Percentiles rank a stretch among this genome's conserved stretches.
Conservation (phyloP, 495 filamentous ascomycete species). For the Penicillium canescens region DNA sequence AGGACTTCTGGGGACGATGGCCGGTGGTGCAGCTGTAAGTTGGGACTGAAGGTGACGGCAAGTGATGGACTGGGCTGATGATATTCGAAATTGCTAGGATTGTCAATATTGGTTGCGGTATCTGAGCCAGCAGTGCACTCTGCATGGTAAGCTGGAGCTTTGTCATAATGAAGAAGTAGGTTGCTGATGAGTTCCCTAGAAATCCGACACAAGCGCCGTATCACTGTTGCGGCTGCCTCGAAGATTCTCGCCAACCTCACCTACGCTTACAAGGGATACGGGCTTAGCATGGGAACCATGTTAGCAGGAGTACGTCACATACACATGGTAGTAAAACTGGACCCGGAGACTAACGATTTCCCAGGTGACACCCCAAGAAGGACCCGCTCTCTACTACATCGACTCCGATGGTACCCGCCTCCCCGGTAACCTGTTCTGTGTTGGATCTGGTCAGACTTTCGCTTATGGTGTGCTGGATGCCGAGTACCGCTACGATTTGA, state of each 20-base stretch:
- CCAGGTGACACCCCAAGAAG: conserved; percentile 80
- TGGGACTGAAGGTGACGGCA: neutral
- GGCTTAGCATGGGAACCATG: conserved; percentile 98
- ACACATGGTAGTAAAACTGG: neutral
- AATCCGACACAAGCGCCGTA: conserved; percentile 97
- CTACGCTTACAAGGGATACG: conserved; percentile 98
- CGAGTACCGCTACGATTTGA: conserved; percentile 88
- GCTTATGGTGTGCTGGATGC: conserved; percentile 97
- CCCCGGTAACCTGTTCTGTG: conserved; percentile 94
- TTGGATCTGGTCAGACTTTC: conserved; percentile 96
- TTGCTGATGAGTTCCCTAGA: conserved; percentile 39
- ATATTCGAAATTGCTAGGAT: conserved; percentile 55
- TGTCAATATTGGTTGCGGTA: conserved; percentile 99
- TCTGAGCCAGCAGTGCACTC: conserved; percentile 96
- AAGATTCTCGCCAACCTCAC: conserved; percentile 99
- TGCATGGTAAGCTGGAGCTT: conserved; percentile 62
- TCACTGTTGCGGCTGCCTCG: conserved; percentile 92
- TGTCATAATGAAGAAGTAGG: neutral
- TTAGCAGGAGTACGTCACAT: conserved; percentile 75
- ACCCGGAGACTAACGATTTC: neutral
- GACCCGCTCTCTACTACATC: conserved; percentile 97
- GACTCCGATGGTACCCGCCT: conserved; percentile 95
- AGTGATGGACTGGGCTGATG: conserved; percentile 11
- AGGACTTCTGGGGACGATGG: conserved; percentile 93
- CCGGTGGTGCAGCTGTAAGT: conserved; percentile 89